Conservation (phyloP, 2,329 filamentous ascomycete species). For the Cryphonectria japonica region DNA sequence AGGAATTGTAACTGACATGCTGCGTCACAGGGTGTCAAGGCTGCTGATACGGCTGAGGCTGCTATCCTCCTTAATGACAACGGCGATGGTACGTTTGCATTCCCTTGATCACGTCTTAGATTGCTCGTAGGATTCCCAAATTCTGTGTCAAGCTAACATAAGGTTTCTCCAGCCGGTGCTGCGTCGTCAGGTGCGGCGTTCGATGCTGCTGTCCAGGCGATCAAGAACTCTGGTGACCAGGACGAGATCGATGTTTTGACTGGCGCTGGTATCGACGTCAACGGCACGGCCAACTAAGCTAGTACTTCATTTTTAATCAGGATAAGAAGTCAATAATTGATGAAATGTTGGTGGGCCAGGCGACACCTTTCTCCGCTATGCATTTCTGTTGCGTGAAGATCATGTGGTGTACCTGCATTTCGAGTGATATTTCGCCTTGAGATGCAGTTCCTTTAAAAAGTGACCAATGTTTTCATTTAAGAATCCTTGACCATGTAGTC, state of each 20-base stretch:
- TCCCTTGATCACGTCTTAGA: background rate
- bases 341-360: background rate
- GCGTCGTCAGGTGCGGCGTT: conserved; percentile 15
- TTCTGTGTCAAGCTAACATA: background rate
- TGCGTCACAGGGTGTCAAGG: conserved; percentile 5
- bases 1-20: background rate
- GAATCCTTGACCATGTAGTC: background rate
- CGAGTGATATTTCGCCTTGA: background rate
- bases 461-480: background rate
- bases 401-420: background rate
- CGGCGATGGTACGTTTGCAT: conserved; percentile 17
- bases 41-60: conserved; percentile 23
- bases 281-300: conserved; percentile 1
- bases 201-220: conserved; percentile 17
- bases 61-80: conserved; percentile 23
- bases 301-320: background rate
- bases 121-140: background rate
- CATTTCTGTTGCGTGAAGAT: background rate
- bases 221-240: conserved; percentile 18
- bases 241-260: conserved; percentile 14
- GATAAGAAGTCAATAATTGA: background rate
- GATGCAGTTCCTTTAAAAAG: background rate
- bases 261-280: conserved; percentile 20
- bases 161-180: conserved; percentile 19
- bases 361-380: background rate